These are phyloP conservation scores for Tulasnella sp. DNA, from an alignment of 768 basidiomycete species.

Conservation along the genomic window DNA sequence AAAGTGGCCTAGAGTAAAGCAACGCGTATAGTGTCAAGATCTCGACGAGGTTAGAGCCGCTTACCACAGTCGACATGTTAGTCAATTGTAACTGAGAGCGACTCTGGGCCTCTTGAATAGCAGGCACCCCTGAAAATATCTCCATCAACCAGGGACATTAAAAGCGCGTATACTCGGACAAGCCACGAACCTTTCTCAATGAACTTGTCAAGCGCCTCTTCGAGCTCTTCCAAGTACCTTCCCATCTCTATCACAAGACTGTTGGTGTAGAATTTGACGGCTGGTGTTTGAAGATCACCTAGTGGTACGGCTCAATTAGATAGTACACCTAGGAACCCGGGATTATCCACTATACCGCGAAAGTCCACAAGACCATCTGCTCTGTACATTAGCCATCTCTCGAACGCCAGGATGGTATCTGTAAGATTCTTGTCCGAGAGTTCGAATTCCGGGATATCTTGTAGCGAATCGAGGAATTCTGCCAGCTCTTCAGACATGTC, in stretches of 20 bases:
- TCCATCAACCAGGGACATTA: neutral
- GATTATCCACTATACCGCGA: too few species aligned
- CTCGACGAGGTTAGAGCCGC: neutral
- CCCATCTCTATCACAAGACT: constrained; percentile 69
- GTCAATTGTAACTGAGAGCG: neutral
- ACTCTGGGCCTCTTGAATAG: constrained; percentile 48
- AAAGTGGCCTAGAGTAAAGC: neutral
- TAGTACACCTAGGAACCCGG: too few species aligned
- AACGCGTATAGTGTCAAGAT: too few species aligned
- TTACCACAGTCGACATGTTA: constrained; percentile 27
- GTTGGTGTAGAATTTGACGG: constrained; percentile 63
- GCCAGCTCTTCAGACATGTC: too few species aligned
- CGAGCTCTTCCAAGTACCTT: constrained; percentile 65
- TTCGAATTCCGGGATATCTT: too few species aligned
- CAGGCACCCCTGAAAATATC: constrained; percentile 55
- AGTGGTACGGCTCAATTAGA: too few species aligned
- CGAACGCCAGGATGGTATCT: too few species aligned
- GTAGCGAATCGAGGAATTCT: too few species aligned
- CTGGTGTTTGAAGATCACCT: constrained; percentile 53
- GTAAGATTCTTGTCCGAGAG: too few species aligned
- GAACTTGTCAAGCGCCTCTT: constrained; percentile 64
- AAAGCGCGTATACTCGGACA: too few species aligned
- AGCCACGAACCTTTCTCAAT: constrained; percentile 58
- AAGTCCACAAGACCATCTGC: too few species aligned
- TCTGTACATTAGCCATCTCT: too few species aligned